Percentiles rank a stretch among this genome's conserved stretches.
Evolutionary conservation across 768 basidiomycete genomes (phyloP).

Genomic region (Rhizopogon rudus): DNA sequence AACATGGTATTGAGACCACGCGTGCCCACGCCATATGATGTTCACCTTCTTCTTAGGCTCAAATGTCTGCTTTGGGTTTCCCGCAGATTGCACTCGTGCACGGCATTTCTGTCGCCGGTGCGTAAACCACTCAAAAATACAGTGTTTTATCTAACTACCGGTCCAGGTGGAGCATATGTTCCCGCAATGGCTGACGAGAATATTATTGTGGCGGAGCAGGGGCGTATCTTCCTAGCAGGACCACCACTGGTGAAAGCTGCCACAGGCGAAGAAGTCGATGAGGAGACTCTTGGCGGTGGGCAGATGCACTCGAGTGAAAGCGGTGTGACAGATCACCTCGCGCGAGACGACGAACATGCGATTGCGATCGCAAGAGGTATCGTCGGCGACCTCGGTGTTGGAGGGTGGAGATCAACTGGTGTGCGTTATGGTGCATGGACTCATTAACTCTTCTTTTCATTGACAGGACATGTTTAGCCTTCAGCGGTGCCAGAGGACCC

Average conservation of each 20-base stretch:
- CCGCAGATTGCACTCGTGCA: slow-evolving; percentile 93
- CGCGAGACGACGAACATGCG: slow-evolving; percentile 81
- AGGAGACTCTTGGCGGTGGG: slow-evolving; percentile 88
- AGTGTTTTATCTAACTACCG: slow-evolving; percentile 3
- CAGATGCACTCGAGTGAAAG: slow-evolving; percentile 89
- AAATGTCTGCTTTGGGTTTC: slow-evolving; percentile 88
- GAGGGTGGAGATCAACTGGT: slow-evolving; percentile 43
- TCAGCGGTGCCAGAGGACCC: slow-evolving; percentile 61
- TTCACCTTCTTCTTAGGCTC: slow-evolving; percentile 48
- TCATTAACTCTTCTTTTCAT: slow-evolving; percentile 3
- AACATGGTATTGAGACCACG: slow-evolving; percentile 64
- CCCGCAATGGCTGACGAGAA: slow-evolving; percentile 97
- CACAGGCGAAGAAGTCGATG: slow-evolving; percentile 89
- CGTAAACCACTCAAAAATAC: background rate
- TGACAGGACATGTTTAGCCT: slow-evolving; percentile 38
- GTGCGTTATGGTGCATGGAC: slow-evolving; percentile 33
- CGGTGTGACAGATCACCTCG: slow-evolving; percentile 88
- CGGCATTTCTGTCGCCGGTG: slow-evolving; percentile 88
- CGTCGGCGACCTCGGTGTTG: slow-evolving; percentile 70
- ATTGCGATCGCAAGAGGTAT: slow-evolving; percentile 73
- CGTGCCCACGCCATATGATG: slow-evolving; percentile 4
- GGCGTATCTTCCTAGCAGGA: slow-evolving; percentile 90
- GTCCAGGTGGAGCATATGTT: slow-evolving; percentile 81
- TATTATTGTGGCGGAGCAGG: slow-evolving; percentile 86
- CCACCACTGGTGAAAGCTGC: slow-evolving; percentile 94